Percentiles rank a stretch among this genome's conserved stretches.
phyloP scores from a whole-genome alignment of 2,329 filamentous ascomycete species.

The Neoascochyta sp. region DNA sequence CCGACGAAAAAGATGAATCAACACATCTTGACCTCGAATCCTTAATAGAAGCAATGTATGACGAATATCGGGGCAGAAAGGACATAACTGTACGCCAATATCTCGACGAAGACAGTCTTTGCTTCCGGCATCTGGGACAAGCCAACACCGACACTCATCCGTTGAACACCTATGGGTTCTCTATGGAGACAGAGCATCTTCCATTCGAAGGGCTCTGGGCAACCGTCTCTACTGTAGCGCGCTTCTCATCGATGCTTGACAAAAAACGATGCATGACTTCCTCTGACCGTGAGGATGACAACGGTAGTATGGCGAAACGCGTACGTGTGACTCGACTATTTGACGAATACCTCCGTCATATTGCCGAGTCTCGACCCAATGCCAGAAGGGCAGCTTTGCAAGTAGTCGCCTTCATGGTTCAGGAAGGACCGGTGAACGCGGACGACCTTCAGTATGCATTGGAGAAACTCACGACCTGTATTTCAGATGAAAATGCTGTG shows the following conservation, averaged over 20 bases:
- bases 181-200: constrained; percentile 31
- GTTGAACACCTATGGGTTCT: constrained; percentile 28
- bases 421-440: constrained; percentile 38
- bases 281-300: constrained; percentile 16
- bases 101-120: constrained; percentile 74
- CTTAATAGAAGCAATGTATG: constrained; percentile 68
- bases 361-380: constrained; percentile 30
- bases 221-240: constrained; percentile 40
- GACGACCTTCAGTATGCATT: constrained; percentile 57
- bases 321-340: constrained; percentile 37
- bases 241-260: constrained; percentile 36
- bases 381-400: constrained; percentile 53
- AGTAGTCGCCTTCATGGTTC: constrained; percentile 49
- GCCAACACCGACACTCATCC: constrained; percentile 25
- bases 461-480: constrained; percentile 54
- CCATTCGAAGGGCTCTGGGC: constrained; percentile 37
- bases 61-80: constrained; percentile 70
- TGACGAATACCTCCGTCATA: constrained; percentile 41
- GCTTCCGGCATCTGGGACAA: constrained; percentile 42
- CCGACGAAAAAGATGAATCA: constrained; percentile 18
- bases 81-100: constrained; percentile 46
- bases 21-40: constrained; percentile 52
- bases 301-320: constrained; percentile 35
- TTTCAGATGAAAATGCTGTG: constrained; percentile 63
- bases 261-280: constrained; percentile 15